Base-by-base conservation (phyloP, 129 eudicot genomes). In the Escallonia rubra region DNA sequence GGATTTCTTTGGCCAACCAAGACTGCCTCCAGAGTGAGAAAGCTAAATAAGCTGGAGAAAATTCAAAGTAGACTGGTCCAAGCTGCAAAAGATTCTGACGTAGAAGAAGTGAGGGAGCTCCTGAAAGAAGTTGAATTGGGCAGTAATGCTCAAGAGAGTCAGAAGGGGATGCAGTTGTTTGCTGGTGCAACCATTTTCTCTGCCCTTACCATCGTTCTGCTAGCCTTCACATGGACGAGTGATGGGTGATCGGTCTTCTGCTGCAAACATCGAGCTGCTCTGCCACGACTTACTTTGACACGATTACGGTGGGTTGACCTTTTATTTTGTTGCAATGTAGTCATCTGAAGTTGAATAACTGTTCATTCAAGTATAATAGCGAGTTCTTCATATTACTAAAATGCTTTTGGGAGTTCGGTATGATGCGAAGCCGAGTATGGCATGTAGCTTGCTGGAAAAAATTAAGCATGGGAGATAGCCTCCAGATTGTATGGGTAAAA, bases 81-180 rank as follows among this genome's bases (percentile, higher is more conserved):
- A 76, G 99, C 99, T 34, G 97, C 99, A 41, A 94, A 87, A 76
- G 99, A 94, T 72, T 83, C 92, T 15, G 96, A 94, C 65, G 56
- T 87, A 48, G 93, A 89, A 2, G 71, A 71, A 78, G 90, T 94
- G 53, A 61, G 88, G 54, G 82, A 83, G 60, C 90, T 94, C 15
- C 75, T 94, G n/a, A 41, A 77, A 57, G 97, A 87, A 74, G 97
- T 85, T 39, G 91, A 84, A 61, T 46, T 68, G 60, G 76, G 76
- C n/a, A 52, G 68, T 52, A 80, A 54, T 54, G 14, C 59, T 54
- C 59, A 52, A 44, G 91, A 72, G 57, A 65, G 64, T 16, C 70
- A 71, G 67, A 77, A 66, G 79, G 78, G 59, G n/a, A 84, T 84
- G 93, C 88, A 86, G 71, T 57, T 89, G 57, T 94, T 89, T 80